These are phyloP conservation scores for Microsporum canis DNA, from an alignment of 2,329 filamentous ascomycete genomes.

Conservation along the genomic window DNA sequence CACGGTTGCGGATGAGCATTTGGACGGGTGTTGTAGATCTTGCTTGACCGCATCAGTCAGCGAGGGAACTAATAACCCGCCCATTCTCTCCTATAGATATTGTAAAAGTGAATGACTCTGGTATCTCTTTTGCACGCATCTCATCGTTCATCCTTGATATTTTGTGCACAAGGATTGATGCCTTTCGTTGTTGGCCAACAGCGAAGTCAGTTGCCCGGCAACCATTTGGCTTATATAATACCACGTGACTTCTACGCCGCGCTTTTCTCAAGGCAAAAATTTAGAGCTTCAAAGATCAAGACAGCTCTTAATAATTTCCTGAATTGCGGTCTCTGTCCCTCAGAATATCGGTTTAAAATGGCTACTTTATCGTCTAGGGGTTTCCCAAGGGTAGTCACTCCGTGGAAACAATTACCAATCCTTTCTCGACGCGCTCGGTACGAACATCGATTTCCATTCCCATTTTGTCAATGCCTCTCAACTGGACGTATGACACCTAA, in stretches of 20 bases:
- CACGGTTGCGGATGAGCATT: conserved; percentile 40
- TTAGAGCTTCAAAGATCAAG: background rate
- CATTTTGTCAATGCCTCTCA: conserved; percentile 16
- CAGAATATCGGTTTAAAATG: background rate
- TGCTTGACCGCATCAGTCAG: conserved; percentile 40
- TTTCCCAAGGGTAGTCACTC: background rate
- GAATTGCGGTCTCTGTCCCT: background rate
- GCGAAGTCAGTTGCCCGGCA: conserved; percentile 11
- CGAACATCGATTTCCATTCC: background rate
- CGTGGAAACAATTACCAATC: background rate
- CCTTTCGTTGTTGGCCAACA: conserved; percentile 11
- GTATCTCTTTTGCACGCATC: background rate
- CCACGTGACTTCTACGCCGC: background rate
- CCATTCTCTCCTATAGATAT: conserved; percentile 5
- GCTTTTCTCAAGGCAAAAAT: background rate
- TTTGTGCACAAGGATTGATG: background rate
- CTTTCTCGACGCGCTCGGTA: background rate
- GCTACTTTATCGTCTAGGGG: background rate
- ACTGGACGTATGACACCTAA: conserved; percentile 33
- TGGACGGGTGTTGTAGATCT: conserved; percentile 43
- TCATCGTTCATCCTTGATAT: background rate
- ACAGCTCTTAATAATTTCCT: background rate
- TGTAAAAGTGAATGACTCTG: background rate
- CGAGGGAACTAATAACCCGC: conserved; percentile 15
- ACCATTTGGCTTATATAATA: background rate